Base-by-base conservation (phyloP, 768 basidiomycete species). In the Boletus vermiculosoides region DNA sequence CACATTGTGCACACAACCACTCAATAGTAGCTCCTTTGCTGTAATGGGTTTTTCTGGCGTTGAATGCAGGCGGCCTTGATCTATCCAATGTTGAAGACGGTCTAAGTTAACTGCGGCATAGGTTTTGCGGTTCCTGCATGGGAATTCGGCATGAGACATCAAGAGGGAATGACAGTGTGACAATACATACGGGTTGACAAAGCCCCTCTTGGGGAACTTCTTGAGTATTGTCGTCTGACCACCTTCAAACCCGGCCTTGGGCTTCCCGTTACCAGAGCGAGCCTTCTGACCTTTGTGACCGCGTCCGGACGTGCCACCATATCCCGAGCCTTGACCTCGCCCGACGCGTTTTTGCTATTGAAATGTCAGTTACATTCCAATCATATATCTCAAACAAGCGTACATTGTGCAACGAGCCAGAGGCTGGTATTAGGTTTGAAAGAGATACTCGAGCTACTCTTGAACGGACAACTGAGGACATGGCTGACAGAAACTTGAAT, bases 241-340 rank as follows among this genome's bases (percentile, higher is more conserved):
- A 69, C 97, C 97, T 73, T 98, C 97, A 61, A 98, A 99, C 7
- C 92, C 87, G 28, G 84, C 79, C 63, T 81, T 83, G 31, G 83
- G 86, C 63, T 92, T 89, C 5, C 93, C 91, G 56, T 88, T 85
- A 2, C 95, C 95, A 5, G 92, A 85, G 59, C 96, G 85, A 37
- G 97, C 88, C 57, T 94, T 95, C 74, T 96, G 94, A 63, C 97
- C 97, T 65, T 99, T 99, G 73, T 91, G 83, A 74, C 97, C 97
- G 54, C 93, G 83, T 62, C 93, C 93, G 11, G 95, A 88, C 1
- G 96, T 98, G 59, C 93, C 87, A 61, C 97, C 97, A 56, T 89
- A 83, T 28, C 90, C 89, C 3, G 93, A 94, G 31, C 92, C 92
- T 76, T 92, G 90, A 67, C 96, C 96, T 67, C 96, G 81, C 67